These are phyloP conservation scores for Ustilago cynodontis DNA, from an alignment of 1,284 basidiomycete species.

Conservation along the genomic window DNA sequence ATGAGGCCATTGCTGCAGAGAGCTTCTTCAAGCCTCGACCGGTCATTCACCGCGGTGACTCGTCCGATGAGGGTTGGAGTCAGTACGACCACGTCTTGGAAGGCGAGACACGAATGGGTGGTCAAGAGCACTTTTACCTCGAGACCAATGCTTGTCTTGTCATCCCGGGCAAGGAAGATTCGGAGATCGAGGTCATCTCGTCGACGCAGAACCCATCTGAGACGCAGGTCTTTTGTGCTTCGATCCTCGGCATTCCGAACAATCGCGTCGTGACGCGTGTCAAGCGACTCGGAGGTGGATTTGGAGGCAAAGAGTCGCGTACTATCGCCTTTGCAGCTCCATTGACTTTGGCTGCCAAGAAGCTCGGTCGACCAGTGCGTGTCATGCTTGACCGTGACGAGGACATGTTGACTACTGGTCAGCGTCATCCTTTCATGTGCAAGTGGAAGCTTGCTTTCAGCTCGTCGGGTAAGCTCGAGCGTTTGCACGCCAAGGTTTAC, in stretches of 20 bases:
- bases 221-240: constrained; percentile 69
- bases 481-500: constrained; percentile 67
- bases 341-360: constrained; percentile 67
- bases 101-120: constrained; percentile 67
- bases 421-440: constrained; percentile 70
- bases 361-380: constrained; percentile 67
- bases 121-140: constrained; percentile 66
- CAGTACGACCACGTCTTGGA: constrained; percentile 63
- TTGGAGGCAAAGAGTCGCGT: constrained; percentile 69
- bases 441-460: constrained; percentile 69
- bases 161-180: constrained; percentile 69
- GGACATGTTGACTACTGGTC: constrained; percentile 70
- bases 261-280: constrained; percentile 66
- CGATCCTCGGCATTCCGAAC: constrained; percentile 68
- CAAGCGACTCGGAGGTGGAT: constrained; percentile 70
- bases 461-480: constrained; percentile 67
- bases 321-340: constrained; percentile 55
- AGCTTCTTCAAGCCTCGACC: constrained; percentile 63
- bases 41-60: constrained; percentile 56
- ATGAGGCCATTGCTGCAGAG: constrained; percentile 64
- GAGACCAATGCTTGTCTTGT: constrained; percentile 70
- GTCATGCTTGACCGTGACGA: constrained; percentile 70
- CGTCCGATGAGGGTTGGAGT: constrained; percentile 46
- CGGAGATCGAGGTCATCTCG: constrained; percentile 69
- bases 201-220: constrained; percentile 70